Evolutionary conservation across 192 early-diverging fungal genomes (phyloP).

Genomic region (Coemansia brasiliensis): DNA sequence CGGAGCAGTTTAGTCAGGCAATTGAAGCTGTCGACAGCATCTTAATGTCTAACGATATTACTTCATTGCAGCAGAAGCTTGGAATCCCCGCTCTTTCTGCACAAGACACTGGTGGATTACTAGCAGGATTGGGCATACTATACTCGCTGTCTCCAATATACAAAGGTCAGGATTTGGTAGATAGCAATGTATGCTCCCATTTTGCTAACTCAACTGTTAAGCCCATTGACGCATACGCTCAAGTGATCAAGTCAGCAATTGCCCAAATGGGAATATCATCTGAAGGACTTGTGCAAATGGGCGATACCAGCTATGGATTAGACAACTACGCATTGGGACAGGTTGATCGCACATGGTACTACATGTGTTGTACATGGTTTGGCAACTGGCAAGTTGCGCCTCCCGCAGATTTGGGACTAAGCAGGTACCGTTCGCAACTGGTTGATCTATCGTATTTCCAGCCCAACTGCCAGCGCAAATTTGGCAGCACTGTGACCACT

Average conservation of each 20-base stretch:
- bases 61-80: conserved; percentile 15
- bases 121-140: conserved; percentile 16
- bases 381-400: conserved; percentile 62
- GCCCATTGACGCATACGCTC: conserved; percentile 24
- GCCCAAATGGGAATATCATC: conserved; percentile 19
- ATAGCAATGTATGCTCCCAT: conserved; percentile 22
- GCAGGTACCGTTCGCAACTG: conserved; percentile 39
- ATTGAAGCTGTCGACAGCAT: conserved; percentile 49
- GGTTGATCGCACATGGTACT: conserved; percentile 54
- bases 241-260: conserved; percentile 21
- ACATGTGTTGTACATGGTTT: conserved; percentile 66
- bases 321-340: conserved; percentile 41
- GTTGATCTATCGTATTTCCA: conserved; percentile 47
- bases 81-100: conserved; percentile 31
- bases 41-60: conserved; percentile 20
- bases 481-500: conserved; percentile 20
- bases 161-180: conserved; percentile 5
- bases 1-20: conserved; percentile 25
- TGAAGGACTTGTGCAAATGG: conserved; percentile 23
- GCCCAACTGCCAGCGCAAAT: conserved; percentile 38
- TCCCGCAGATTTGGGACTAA: conserved; percentile 16
- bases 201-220: conserved; percentile 15
- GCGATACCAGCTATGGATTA: conserved; percentile 32
- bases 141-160: conserved; percentile 28
- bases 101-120: conserved; percentile 31